Conservation (phyloP, 306 rosid genomes). For the Adenanthera pavonina region DNA sequence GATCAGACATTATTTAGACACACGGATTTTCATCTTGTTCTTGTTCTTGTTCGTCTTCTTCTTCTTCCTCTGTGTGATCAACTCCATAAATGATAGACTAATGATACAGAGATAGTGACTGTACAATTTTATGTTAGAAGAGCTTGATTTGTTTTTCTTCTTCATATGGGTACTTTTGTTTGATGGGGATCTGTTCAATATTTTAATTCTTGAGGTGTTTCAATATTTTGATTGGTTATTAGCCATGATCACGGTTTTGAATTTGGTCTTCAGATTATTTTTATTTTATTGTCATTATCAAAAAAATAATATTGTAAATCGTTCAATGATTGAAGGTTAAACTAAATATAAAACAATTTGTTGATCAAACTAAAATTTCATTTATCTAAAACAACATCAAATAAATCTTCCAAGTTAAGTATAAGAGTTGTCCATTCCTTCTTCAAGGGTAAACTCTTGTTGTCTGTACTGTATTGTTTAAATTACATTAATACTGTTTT, state of each 20-base stretch:
- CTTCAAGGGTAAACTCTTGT: no score
- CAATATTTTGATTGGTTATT: neutral
- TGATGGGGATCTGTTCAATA: neutral
- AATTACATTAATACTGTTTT: no score
- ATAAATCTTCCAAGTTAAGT: no score
- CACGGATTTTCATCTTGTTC: slow-evolving; percentile 28
- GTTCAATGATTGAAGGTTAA: no score
- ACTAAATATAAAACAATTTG: no score
- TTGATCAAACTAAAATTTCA: no score
- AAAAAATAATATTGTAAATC: no score
- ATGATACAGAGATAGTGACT: neutral
- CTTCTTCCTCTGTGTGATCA: slow-evolving; percentile 7
- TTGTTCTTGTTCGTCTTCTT: neutral
- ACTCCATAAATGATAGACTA: neutral
- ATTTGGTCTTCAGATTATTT: neutral
- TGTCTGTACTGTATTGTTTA: no score
- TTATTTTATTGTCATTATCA: neutral
- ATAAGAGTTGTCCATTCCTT: no score
- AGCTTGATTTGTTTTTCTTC: slow-evolving; percentile 4
- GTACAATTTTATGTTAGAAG: slow-evolving; percentile 15
- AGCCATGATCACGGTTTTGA: no score
- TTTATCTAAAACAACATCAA: no score
- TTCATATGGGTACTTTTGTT: slow-evolving; percentile 17
- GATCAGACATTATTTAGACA: slow-evolving; percentile 37
- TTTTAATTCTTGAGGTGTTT: neutral